A percentile compares a stretch with the other conserved stretches of the same genome.
phyloP scores from a whole-genome alignment of 345 rosid genomes.

The Psidium guajava region DNA sequence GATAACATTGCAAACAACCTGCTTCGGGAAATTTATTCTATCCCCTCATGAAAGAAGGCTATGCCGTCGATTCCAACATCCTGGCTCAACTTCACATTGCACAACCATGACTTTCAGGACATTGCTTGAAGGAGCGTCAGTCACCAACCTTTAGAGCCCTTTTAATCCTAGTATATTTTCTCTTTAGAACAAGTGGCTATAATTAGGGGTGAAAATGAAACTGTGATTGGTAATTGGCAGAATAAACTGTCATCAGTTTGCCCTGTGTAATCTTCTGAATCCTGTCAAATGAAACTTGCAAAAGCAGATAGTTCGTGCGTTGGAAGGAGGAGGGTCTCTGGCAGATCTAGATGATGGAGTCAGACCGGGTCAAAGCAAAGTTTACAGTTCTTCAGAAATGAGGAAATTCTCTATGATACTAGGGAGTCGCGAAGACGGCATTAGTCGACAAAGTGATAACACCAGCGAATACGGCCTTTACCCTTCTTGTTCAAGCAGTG shows the following conservation, averaged over 20 bases:
- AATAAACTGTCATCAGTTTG: neutral
- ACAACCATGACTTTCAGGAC: neutral
- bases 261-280: neutral
- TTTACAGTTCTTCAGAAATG: conserved; percentile 31
- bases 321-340: conserved; percentile 50
- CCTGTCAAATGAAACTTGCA: neutral
- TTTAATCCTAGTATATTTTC: neutral
- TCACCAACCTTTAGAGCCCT: neutral
- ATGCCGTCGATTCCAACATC: neutral
- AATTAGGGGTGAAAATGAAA: neutral
- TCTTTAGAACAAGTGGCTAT: neutral
- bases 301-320: conserved; percentile 48
- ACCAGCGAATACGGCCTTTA: conserved; percentile 53
- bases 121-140: neutral
- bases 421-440: conserved; percentile 17
- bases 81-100: neutral
- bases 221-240: neutral
- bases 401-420: conserved; percentile 28
- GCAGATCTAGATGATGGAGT: conserved; percentile 32
- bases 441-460: conserved; percentile 17
- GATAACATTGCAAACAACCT: neutral
- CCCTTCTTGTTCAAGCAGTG: conserved; percentile 47
- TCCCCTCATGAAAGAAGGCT: neutral
- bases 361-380: conserved; percentile 16
- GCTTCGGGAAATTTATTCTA: neutral